These are phyloP conservation scores for Amphicarpaea edgeworthii DNA, from an alignment of 306 rosid species.

Conservation along the genomic window DNA sequence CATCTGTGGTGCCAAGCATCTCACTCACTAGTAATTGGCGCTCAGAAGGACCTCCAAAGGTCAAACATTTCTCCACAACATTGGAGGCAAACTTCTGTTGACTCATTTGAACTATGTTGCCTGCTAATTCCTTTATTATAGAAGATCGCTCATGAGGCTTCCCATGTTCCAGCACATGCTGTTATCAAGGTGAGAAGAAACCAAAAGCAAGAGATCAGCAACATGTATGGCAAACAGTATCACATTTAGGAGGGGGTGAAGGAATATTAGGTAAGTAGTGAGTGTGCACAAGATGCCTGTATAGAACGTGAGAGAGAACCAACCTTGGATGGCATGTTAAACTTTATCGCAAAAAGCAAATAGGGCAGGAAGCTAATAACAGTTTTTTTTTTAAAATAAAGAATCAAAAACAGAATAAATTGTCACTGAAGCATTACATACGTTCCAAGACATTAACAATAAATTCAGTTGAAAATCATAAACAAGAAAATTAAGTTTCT, in stretches of 20 bases:
- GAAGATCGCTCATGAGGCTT: constrained; percentile 91
- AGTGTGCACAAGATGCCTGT: not conserved
- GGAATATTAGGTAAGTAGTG: not conserved
- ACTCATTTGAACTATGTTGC: constrained; percentile 88
- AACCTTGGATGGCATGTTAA: constrained; percentile 26
- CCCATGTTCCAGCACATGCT: constrained; percentile 96
- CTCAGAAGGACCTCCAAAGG: constrained; percentile 88
- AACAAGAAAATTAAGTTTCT: not conserved
- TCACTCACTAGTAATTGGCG: constrained; percentile 84
- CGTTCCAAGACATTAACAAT: not conserved
- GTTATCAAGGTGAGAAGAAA: constrained; percentile 27
- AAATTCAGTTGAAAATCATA: not conserved
- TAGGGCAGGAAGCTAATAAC: not conserved
- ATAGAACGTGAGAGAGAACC: not conserved
- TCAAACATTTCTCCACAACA: constrained; percentile 92
- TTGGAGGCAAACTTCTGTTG: constrained; percentile 95
- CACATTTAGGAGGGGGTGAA: constrained; percentile 4
- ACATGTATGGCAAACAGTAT: not conserved
- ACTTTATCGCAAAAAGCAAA: not conserved
- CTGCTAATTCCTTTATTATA: constrained; percentile 91
- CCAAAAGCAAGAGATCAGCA: constrained; percentile 26
- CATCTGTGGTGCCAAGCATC: constrained; percentile 98
- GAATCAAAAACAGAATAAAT: not conserved
- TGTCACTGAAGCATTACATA: not conserved
- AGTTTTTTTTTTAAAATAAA: not conserved